A percentile compares a stretch with the other conserved stretches of the same genome.
These are phyloP conservation scores for Fusarium sp. DNA, from an alignment of 2,329 filamentous ascomycete genomes.

Conservation along the genomic window DNA sequence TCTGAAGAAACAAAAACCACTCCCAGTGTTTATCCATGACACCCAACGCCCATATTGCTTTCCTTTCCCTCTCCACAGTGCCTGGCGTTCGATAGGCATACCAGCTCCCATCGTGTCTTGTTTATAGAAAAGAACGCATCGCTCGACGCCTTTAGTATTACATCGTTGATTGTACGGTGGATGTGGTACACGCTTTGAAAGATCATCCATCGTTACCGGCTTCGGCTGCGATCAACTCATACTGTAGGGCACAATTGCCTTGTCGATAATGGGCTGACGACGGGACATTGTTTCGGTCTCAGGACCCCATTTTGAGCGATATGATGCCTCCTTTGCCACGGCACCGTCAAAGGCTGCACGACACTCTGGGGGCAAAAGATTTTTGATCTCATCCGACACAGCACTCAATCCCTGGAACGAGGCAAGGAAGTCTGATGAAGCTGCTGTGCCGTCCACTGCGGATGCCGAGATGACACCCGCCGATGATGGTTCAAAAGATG, in stretches of 20 bases:
- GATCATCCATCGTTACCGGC: neutral
- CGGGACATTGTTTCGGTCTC: slow-evolving; percentile 72
- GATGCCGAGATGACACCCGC: slow-evolving; percentile 60
- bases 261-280: slow-evolving; percentile 70
- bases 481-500: slow-evolving; percentile 65
- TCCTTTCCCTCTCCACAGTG: slow-evolving; percentile 10
- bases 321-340: slow-evolving; percentile 73
- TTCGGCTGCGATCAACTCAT: slow-evolving; percentile 51
- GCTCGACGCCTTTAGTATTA: slow-evolving; percentile 2
- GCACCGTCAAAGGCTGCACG: slow-evolving; percentile 79
- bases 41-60: slow-evolving; percentile 40
- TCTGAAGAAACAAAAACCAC: slow-evolving; percentile 14
- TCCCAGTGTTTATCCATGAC: slow-evolving; percentile 33
- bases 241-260: slow-evolving; percentile 72
- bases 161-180: neutral
- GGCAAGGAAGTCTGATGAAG: slow-evolving; percentile 62
- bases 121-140: slow-evolving; percentile 16
- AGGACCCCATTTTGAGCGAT: slow-evolving; percentile 80
- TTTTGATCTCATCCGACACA: slow-evolving; percentile 74
- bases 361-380: slow-evolving; percentile 77
- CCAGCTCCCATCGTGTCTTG: slow-evolving; percentile 10
- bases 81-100: neutral
- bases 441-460: slow-evolving; percentile 59
- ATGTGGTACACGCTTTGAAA: neutral
- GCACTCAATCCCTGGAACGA: slow-evolving; percentile 73